Conservation (phyloP, 1,139 yeast genomes). For the Pichia sp. region DNA sequence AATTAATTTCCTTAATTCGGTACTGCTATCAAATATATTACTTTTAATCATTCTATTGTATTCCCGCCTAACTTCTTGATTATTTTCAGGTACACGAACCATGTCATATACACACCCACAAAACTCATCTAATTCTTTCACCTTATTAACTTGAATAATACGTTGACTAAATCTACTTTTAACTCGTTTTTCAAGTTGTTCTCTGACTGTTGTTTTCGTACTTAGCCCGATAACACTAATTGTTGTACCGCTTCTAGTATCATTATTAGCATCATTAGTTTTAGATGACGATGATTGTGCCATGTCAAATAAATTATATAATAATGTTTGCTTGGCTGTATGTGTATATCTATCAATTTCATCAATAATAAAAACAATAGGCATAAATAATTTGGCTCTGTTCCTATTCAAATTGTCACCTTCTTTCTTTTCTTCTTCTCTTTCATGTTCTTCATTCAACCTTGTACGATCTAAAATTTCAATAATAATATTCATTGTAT, state of each 20-base stretch:
- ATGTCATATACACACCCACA: slow-evolving; percentile 25
- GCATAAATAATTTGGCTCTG: slow-evolving; percentile 30
- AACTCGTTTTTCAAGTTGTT: slow-evolving; percentile 83
- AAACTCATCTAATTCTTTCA: slow-evolving; percentile 40
- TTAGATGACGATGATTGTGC: slow-evolving; percentile 48
- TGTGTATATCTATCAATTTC: slow-evolving; percentile 77
- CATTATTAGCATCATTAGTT: slow-evolving; percentile 1
- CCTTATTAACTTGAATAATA: slow-evolving; percentile 52
- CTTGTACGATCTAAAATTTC: slow-evolving; percentile 37
- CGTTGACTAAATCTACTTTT: slow-evolving; percentile 85
- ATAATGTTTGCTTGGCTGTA: slow-evolving; percentile 67
- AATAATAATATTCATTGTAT: slow-evolving; percentile 46
- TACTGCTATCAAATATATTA: slow-evolving; percentile 25
- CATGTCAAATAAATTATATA: slow-evolving; percentile 82
- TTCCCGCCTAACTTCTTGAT: slow-evolving; percentile 27
- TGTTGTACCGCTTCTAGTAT: slow-evolving; percentile 42
- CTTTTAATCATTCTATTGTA: slow-evolving; percentile 50
- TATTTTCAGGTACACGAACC: slow-evolving; percentile 14
- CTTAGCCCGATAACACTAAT: slow-evolving; percentile 79
- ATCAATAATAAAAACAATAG: slow-evolving; percentile 74
- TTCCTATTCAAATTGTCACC: slow-evolving; percentile 18
- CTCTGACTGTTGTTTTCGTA: slow-evolving; percentile 67
- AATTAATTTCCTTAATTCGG: slow-evolving; percentile 33
- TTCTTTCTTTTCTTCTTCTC: slow-evolving; percentile 6
- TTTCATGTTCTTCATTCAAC: slow-evolving; percentile 26